A percentile compares a stretch with the other conserved stretches of the same genome.
phyloP scores from a whole-genome alignment of 2,329 filamentous ascomycete genomes.

The Endoconidiophora laricicola region DNA sequence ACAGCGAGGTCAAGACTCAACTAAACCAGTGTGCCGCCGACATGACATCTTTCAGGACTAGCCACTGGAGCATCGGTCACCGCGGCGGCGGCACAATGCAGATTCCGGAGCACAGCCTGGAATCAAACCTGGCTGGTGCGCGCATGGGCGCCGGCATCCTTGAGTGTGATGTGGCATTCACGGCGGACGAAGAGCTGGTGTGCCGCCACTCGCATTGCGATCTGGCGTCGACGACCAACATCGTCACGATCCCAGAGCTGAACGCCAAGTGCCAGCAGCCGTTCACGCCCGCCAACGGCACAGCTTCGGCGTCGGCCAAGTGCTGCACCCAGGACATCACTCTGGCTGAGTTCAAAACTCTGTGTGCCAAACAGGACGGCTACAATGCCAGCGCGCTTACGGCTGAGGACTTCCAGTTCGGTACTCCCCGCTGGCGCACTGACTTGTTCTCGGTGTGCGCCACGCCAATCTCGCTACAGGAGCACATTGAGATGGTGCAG shows the following conservation, averaged over 20 bases:
- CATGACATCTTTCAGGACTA: slow-evolving; percentile 30
- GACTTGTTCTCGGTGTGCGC: slow-evolving; percentile 49
- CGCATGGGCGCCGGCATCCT: slow-evolving; percentile 50
- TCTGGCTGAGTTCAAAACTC: slow-evolving; percentile 45
- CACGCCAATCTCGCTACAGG: slow-evolving; percentile 41
- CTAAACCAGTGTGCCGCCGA: slow-evolving; percentile 40
- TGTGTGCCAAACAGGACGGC: slow-evolving; percentile 57
- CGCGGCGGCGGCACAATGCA: slow-evolving; percentile 44
- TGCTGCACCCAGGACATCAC: slow-evolving; percentile 62
- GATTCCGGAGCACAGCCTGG: slow-evolving; percentile 46
- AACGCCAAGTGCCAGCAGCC: slow-evolving; percentile 46
- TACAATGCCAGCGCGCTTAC: slow-evolving; percentile 42
- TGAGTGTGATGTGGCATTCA: slow-evolving; percentile 54
- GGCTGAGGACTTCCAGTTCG: slow-evolving; percentile 37
- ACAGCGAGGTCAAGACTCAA: slow-evolving; percentile 40
- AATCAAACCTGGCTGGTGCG: slow-evolving; percentile 44
- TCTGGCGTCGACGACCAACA: slow-evolving; percentile 52
- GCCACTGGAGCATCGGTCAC: slow-evolving; percentile 43
- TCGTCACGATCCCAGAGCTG: slow-evolving; percentile 42
- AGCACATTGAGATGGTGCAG: slow-evolving; percentile 45
- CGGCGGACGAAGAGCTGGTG: slow-evolving; percentile 46
- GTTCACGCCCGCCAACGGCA: slow-evolving; percentile 38
- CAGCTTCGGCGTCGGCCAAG: slow-evolving; percentile 37
- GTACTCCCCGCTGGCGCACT: slow-evolving; percentile 45
- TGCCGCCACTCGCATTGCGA: slow-evolving; percentile 54